phyloP scores from a whole-genome alignment of 2,329 filamentous ascomycete species.

The Catunica adiposa region DNA sequence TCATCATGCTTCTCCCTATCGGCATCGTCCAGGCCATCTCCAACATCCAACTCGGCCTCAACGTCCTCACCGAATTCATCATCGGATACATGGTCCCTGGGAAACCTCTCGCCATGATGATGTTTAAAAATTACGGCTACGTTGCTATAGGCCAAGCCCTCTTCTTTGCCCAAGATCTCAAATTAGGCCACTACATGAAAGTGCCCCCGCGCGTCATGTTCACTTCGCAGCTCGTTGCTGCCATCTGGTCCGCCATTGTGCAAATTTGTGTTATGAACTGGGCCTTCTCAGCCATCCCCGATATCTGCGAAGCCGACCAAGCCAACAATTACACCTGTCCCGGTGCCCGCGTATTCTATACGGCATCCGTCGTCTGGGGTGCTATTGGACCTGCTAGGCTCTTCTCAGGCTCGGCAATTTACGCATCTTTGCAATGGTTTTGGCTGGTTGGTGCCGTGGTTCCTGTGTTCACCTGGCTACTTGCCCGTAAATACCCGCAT shows the following conservation, averaged over 20 bases:
- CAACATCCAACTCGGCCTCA: conserved; percentile 48
- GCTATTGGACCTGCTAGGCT: conserved; percentile 55
- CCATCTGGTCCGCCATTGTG: conserved; percentile 43
- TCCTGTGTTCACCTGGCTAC: conserved; percentile 46
- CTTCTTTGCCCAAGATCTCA: conserved; percentile 49
- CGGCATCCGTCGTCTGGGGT: conserved; percentile 56
- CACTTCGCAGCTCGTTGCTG: conserved; percentile 40
- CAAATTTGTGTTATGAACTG: conserved; percentile 51
- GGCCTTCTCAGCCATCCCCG: conserved; percentile 43
- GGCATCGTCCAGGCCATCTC: conserved; percentile 46
- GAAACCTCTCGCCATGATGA: conserved; percentile 55
- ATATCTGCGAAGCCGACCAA: conserved; percentile 41
- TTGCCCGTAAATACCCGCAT: conserved; percentile 44
- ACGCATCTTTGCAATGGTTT: conserved; percentile 50
- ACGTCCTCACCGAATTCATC: conserved; percentile 57
- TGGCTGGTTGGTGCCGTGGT: conserved; percentile 49
- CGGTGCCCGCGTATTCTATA: conserved; percentile 43
- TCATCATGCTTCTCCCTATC: conserved; percentile 43
- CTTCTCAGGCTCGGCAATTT: conserved; percentile 47
- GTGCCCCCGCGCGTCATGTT: conserved; percentile 47
- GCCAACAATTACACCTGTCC: conserved; percentile 41
- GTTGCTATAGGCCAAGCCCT: conserved; percentile 50
- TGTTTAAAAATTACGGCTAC: conserved; percentile 62
- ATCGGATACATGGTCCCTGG: conserved; percentile 59
- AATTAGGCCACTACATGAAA: conserved; percentile 54